Base-by-base conservation (phyloP, 2,329 filamentous ascomycete genomes). In the Daldinia eschscholtzii region DNA sequence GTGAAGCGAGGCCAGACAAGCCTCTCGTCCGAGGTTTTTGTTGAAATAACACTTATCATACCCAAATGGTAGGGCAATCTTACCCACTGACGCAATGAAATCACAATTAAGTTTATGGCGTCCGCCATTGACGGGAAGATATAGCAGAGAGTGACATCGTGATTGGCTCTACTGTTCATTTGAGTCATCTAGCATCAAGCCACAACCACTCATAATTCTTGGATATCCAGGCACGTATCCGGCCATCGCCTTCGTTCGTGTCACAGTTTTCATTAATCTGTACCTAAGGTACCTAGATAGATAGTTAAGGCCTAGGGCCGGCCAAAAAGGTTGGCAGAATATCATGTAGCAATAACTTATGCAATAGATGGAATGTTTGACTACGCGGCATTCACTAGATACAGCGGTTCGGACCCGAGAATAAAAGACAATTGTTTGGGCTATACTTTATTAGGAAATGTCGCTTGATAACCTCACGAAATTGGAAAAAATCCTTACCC, bases 371-470 rank as follows among this genome's bases (percentile, higher is more conserved):
- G 15, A 6, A 4, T n/a, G 15, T 30, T n/a, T 33, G 33, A 37
- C 42, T 53, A 48, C 13, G 6, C 12, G 15, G 41, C 6, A 46
- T 33, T 33, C n/a, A 13, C 63, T 55, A 58, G 62, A 58, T 41
- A 26, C 33, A 9, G 37, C 6, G 23, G 12, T 63, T 69, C 63
- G 67, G 67, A 57, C 57, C 64, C 63, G 56, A 64, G 52, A 4
- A 2, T 10, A 33, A 12, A 15, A 10, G 33, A 10, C 12, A 3
- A 4, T 3, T 52, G n/a, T 52, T 18, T 10, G 15, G 6, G 10
- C 33, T 15, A 4, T 39, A 13, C 35, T 39, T 39, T 39, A 6
- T 39, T 9, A 9, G 35, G 35, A 37, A 37, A 37, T 6, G 20
- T 15, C 18, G 10, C 20, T 57, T 12, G 6, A 26, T 10, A 33